Evolutionary conservation across 345 rosid species (phyloP).

Genomic region (Boechera divaricarpa): DNA sequence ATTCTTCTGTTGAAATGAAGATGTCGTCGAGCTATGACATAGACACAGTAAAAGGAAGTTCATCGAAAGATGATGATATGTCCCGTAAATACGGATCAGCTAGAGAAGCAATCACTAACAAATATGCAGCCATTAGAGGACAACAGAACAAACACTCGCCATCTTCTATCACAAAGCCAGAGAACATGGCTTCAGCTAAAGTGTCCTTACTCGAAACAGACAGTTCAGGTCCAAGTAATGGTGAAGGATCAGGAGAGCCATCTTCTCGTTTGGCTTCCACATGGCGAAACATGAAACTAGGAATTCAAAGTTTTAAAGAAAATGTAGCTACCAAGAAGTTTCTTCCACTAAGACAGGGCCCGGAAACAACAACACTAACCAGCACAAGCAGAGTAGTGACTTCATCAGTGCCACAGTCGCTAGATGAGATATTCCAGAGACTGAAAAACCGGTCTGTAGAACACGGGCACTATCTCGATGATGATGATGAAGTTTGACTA

Average conservation of each 20-base stretch:
- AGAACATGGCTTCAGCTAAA: constrained; percentile 71
- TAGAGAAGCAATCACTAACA: constrained; percentile 81
- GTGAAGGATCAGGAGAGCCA: constrained; percentile 42
- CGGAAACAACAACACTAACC: constrained; percentile 49
- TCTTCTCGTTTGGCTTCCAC: constrained; percentile 66
- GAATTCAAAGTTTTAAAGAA: constrained; percentile 85
- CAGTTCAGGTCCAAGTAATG: constrained; percentile 40
- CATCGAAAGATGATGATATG: constrained; percentile 67
- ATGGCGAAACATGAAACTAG: constrained; percentile 88
- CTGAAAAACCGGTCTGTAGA: constrained; percentile 69
- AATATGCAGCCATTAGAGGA: constrained; percentile 87
- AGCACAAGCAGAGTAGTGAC: constrained; percentile 25
- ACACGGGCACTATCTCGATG: constrained; percentile 44
- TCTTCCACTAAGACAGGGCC: constrained; percentile 65
- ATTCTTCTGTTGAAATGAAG: constrained; percentile 72
- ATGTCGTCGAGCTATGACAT: constrained; percentile 48
- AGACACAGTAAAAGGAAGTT: constrained; percentile 50
- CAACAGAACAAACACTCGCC: constrained; percentile 56
- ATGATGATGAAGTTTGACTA: constrained; percentile 49
- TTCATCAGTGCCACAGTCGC: constrained; percentile 61
- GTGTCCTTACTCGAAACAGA: constrained; percentile 73
- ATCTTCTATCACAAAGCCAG: constrained; percentile 55
- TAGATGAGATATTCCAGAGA: constrained; percentile 91
- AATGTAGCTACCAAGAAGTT: constrained; percentile 73
- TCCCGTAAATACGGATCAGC: constrained; percentile 65